A percentile compares a stretch with the other conserved stretches of the same genome.
Conservation (phyloP, 1,284 basidiomycete genomes). For the Trametes sp. region DNA sequence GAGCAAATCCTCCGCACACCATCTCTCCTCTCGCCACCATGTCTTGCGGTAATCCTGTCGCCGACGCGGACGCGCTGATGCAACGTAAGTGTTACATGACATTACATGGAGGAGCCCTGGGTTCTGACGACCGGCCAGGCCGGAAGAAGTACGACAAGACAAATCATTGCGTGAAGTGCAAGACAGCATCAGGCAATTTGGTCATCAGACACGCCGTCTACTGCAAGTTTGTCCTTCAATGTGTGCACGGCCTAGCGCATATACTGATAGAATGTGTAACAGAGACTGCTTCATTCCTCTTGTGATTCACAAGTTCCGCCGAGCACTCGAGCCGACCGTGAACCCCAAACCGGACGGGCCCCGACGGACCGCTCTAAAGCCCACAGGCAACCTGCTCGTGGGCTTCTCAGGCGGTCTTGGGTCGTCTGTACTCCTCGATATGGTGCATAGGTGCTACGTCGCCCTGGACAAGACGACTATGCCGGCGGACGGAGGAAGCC, state of each 20-base stretch:
- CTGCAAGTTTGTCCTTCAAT: conserved; percentile 68
- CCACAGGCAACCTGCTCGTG: conserved; percentile 69
- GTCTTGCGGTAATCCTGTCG: conserved; percentile 65
- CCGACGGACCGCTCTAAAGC: conserved; percentile 62
- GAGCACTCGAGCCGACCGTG: conserved; percentile 68
- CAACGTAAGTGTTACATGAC: conserved; percentile 54
- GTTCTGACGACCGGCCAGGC: conserved; percentile 46
- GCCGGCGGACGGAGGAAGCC: conserved; percentile 59
- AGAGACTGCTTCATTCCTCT: conserved; percentile 76
- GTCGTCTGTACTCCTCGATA: conserved; percentile 75
- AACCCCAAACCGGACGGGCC: conserved; percentile 60
- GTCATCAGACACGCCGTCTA: conserved; percentile 82
- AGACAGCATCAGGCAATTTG: conserved; percentile 65
- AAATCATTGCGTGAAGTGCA: conserved; percentile 75
- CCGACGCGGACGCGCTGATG: conserved; percentile 67
- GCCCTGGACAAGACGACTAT: conserved; percentile 40
- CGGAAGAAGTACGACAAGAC: conserved; percentile 70
- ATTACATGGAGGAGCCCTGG: neutral
- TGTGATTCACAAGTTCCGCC: conserved; percentile 68
- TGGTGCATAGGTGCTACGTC: conserved; percentile 71
- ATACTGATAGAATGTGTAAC: conserved; percentile 8
- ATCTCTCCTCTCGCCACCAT: conserved; percentile 15
- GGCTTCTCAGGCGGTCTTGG: conserved; percentile 80
- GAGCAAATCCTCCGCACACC: conserved; percentile 9
- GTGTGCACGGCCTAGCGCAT: conserved; percentile 1